Base-by-base conservation (phyloP, 495 filamentous ascomycete genomes). In the Xylaria intraflava region DNA sequence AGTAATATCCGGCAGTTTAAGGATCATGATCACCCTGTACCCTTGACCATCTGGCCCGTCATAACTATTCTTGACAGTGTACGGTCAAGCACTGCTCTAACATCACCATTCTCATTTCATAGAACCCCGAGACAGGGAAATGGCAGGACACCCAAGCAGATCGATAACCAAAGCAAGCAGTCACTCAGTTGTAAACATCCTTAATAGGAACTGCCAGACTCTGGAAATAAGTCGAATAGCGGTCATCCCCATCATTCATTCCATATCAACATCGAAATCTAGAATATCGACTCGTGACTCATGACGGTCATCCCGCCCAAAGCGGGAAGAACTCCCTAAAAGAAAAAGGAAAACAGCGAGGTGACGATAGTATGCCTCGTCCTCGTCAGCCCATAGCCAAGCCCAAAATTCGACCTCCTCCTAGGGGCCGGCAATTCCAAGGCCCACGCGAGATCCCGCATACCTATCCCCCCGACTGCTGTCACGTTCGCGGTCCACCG, bases 341-440 rank as follows among this genome's bases (percentile, higher is more conserved):
- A 38, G 12, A 41, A 31, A 33, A 41, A 31, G 8, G 1, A 47
- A 9, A 30, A 22, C 31, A 31, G n/a, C 50, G 1, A 53, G 12
- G 20, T 17, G 43, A 9, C 31, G 17, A 35, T 41, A 14, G 23
- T 35, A 43, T 11, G 35, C 36, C 17, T 41, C 22, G 2, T 35
- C 29, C n/a, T 48, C 52, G 2, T 19, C 42, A 31, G 38, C 17
- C 45, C 17, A 42, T 20, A 47, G 52, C 52, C 52, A 41, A 36
- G 44, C 52, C 44, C 44, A 49, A 49, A 48, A 55, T 40, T 48
- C 38, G 14, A 44, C 39, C 58, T 51, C 38, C 45, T 47, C 42
- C 44, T 62, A 66, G 29, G 64, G 61, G 62, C 58, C 64, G 19
- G 58, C 64, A 53, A 66, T 66, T 31, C 64, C 64, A 22, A 66